Evolutionary conservation across 495 filamentous ascomycete species (phyloP), one percentile per base, ranked within the genome.

Genomic region (Penicillium cinerascens): DNA sequence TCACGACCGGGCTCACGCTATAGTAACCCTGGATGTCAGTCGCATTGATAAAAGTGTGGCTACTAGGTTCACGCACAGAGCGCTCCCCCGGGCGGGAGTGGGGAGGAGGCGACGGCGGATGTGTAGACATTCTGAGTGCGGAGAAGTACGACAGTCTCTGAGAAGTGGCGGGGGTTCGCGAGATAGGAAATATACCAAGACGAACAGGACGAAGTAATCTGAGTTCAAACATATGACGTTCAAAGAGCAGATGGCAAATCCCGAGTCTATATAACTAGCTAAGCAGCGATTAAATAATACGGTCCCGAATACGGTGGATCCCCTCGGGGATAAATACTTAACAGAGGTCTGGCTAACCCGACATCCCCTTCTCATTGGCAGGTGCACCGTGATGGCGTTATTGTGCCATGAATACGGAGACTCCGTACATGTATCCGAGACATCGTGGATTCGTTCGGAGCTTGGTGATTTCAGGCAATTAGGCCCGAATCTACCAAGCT

Each of bases 1-100:
- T 92, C 87, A n/a, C 85, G 80, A 36, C 85, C 86, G 59, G 87
- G 83, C 53, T 88, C 77, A 49, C 82, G 52, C 62, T 65, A 18
- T 6, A 33, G 3, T 42, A 6, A 25, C 17, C 6, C 26, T 52
- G 10, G 41, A n/a, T 16, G 10, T 53, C 29, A 47, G 38, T 29
- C 9, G 4, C 11, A 21, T 16, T 8, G 23, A 21, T 29, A 8
- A 18, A 15, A 33, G 26, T 11, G 16, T 22, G 11, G 0, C 5
- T 6, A 38, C 20, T 25, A 41, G 3, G 16, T 21, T 0, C 20
- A 53, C 44, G 21, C 44, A 64, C 61, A 20, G 51, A 55, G 36
- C 17, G 23, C 29, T 54, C 47, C 15, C 42, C 50, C 4, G 51
- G 46, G 5, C 54, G 42, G 36, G 58, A 37, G 37, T 61, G 54